These are phyloP conservation scores for Protomyces macrosporus DNA, from an alignment of 1,139 yeast species.

Conservation along the genomic window DNA sequence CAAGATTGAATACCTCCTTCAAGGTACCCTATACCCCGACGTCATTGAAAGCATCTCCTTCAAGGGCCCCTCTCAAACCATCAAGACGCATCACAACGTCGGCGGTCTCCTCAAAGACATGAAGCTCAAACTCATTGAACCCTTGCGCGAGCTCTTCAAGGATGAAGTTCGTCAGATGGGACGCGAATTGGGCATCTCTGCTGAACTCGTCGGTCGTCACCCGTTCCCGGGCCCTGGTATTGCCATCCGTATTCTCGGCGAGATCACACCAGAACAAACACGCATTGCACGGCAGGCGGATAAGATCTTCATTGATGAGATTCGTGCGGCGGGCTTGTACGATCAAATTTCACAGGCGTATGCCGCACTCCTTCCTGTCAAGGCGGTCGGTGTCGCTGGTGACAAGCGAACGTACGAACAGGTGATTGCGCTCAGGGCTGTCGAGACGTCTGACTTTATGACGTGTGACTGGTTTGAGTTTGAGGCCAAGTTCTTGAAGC, in stretches of 20 bases:
- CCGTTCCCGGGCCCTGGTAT: constrained; percentile 99
- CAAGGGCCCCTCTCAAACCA: constrained; percentile 99
- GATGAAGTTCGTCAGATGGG: constrained; percentile 98
- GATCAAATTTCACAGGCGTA: constrained; percentile 93
- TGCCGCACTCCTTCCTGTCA: constrained; percentile 93
- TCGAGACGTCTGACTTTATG: constrained; percentile 97
- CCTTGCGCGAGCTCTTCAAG: constrained; percentile 94
- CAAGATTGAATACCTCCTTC: constrained; percentile 86
- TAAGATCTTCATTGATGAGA: constrained; percentile 90
- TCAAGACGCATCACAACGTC: constrained; percentile 98
- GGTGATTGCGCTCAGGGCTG: constrained; percentile 97
- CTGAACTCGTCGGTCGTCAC: constrained; percentile 98
- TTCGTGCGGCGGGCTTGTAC: constrained; percentile 86
- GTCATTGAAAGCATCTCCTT: constrained; percentile 97
- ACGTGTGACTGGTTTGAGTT: constrained; percentile 98
- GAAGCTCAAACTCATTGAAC: constrained; percentile 97
- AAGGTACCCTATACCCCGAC: constrained; percentile 97
- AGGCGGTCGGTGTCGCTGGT: constrained; percentile 99
- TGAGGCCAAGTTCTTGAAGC: constrained; percentile 86
- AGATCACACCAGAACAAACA: constrained; percentile 86
- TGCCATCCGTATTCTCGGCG: constrained; percentile 96
- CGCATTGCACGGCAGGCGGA: constrained; percentile 98
- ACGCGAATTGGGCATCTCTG: constrained; percentile 88
- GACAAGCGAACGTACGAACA: constrained; percentile 99
- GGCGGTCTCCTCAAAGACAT: constrained; percentile 96